Conservation (phyloP, 1,284 basidiomycete genomes). For the Taiwanofungus camphoratus region DNA sequence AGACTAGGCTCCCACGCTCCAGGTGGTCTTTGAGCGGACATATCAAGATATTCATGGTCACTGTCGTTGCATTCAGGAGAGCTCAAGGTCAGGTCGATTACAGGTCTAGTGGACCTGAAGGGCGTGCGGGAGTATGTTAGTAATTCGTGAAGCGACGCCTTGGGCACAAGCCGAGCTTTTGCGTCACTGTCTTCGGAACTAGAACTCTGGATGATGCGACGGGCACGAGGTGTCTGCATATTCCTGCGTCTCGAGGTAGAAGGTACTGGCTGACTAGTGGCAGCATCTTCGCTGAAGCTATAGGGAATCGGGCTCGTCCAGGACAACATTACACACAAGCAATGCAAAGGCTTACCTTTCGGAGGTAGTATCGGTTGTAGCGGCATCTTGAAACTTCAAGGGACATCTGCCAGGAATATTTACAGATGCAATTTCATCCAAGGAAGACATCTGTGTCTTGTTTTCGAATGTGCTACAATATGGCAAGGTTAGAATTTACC, state of each 20-base stretch:
- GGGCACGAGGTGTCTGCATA: neutral
- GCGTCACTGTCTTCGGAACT: constrained; percentile 1
- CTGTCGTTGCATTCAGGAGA: constrained; percentile 9
- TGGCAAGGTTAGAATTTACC: no score
- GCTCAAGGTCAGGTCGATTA: constrained; percentile 20
- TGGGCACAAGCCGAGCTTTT: no score
- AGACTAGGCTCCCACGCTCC: no score
- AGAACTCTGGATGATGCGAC: constrained; percentile 6
- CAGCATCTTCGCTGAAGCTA: no score
- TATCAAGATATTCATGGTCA: neutral
- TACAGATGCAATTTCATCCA: neutral
- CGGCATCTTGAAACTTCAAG: neutral
- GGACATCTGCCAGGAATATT: neutral
- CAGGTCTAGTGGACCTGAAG: neutral
- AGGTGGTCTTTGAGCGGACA: neutral
- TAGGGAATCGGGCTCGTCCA: neutral
- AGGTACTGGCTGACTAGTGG: neutral
- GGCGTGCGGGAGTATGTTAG: neutral
- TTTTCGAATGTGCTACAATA: neutral
- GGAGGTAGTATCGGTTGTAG: neutral
- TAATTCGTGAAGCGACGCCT: neutral
- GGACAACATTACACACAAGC: neutral
- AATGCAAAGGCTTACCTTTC: neutral
- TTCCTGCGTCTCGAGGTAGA: neutral
- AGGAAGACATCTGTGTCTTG: neutral